phyloP scores from a whole-genome alignment of 2,329 filamentous ascomycete genomes.

The Paramyrothecium roridum region DNA sequence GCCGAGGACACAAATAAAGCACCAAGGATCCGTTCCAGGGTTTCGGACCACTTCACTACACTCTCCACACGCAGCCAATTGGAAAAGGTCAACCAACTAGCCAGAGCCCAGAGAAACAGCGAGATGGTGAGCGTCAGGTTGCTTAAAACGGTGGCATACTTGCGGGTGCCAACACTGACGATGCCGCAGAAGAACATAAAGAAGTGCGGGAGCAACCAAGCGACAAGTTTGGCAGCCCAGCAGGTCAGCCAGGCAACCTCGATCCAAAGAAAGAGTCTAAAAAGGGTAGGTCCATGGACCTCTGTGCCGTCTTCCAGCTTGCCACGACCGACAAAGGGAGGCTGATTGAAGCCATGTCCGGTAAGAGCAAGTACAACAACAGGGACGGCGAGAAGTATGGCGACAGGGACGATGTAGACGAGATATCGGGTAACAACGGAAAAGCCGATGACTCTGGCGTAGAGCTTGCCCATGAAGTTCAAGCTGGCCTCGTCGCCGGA shows the following conservation, averaged over 20 bases:
- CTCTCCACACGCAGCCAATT: slow-evolving; percentile 40
- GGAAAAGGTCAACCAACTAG: slow-evolving; percentile 60
- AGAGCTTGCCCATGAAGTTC: slow-evolving; percentile 64
- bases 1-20: slow-evolving; percentile 66
- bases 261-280: slow-evolving; percentile 66
- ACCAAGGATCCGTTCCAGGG: slow-evolving; percentile 62
- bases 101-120: slow-evolving; percentile 66
- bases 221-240: slow-evolving; percentile 65
- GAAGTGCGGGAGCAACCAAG: slow-evolving; percentile 54
- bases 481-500: slow-evolving; percentile 54
- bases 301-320: slow-evolving; percentile 11
- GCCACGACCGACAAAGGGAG: slow-evolving; percentile 32
- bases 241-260: slow-evolving; percentile 65
- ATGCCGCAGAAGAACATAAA: slow-evolving; percentile 71
- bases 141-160: slow-evolving; percentile 64
- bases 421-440: slow-evolving; percentile 64
- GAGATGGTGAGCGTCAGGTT: slow-evolving; percentile 65
- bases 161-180: slow-evolving; percentile 66
- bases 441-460: slow-evolving; percentile 61
- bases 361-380: slow-evolving; percentile 52
- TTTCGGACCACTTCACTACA: slow-evolving; percentile 49
- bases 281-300: slow-evolving; percentile 44
- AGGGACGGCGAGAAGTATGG: slow-evolving; percentile 57
- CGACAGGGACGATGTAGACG: slow-evolving; percentile 65
- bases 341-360: slow-evolving; percentile 18